Evolutionary conservation across 176 grass and related monocot species (phyloP), one percentile per base, ranked within the genome.

Genomic region (Eleusine coracana): DNA sequence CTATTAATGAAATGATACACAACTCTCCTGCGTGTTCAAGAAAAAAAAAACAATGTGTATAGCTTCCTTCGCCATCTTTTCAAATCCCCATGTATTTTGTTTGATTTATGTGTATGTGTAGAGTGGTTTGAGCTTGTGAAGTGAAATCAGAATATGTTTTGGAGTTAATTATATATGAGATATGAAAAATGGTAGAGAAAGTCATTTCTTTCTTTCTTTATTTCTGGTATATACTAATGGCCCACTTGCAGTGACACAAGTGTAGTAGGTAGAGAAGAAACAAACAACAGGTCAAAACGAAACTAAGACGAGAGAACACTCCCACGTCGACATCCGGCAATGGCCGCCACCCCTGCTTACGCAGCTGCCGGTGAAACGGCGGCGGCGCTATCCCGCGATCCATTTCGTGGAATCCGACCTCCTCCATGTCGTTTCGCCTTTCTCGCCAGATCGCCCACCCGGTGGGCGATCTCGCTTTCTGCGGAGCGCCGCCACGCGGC

Each of bases 401-500:
- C 36, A 54, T 70, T 67, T 10, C 61, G 38, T 27, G 66, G 65
- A 29, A 31, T 49, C 23, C 42, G 58, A 40, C 48, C 69, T 18
- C 40, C 62, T 42, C 62, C 73, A 56, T 54, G 38, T 50, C 81
- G 41, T 49, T 3, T 64, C 21, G 40, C 79, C 3, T 73, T 72
- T 45, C 38, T 34, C 62, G 31, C 82, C 36, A 70, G 71, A 64
- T 80, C 61, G 8, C 38, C 92, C 13, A 56, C 87, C 2, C 31
- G 18, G 41, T 20, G 37, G 63, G 64, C 80, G 83, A 83, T 89
- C 75, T 89, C 75, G 36, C 44, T 68, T 23, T 50, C 80, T 41
- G 16, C 55, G n/a, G 76, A 48, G 54, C 73, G 40, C 65, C 86
- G 40, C 64, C 36, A 59, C 36, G 62, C 82, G 18, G 73, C n/a